Evolutionary conservation across 768 basidiomycete genomes (phyloP).

Genomic region (Tubosaeta sp.): DNA sequence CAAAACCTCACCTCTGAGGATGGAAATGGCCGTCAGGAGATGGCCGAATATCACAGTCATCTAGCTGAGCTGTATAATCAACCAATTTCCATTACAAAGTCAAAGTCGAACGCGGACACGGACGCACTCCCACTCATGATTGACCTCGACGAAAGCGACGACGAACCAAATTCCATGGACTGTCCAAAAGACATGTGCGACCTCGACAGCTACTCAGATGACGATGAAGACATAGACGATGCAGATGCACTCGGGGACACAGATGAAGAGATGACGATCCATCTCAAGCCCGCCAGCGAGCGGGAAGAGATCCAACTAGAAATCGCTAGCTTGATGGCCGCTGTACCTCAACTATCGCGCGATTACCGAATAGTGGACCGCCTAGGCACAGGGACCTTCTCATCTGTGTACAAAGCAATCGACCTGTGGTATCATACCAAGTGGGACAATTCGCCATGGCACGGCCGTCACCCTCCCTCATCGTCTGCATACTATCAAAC

Average conservation of each 20-base stretch:
- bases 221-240: constrained; percentile 35
- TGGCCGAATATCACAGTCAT: constrained; percentile 49
- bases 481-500: constrained; percentile 70
- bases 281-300: constrained; percentile 59
- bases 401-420: constrained; percentile 97
- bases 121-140: constrained; percentile 31
- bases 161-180: constrained; percentile 32
- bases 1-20: constrained; percentile 48
- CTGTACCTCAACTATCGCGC: constrained; percentile 59
- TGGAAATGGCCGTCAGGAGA: constrained; percentile 38
- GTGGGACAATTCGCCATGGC: constrained; percentile 75
- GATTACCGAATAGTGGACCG: constrained; percentile 84
- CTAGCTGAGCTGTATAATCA: constrained; percentile 40
- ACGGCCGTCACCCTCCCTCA: constrained; percentile 53
- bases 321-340: constrained; percentile 62
- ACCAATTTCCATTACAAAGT: constrained; percentile 17
- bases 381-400: constrained; percentile 96
- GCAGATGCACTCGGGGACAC: constrained; percentile 34
- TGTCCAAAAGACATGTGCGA: constrained; percentile 37
- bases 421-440: constrained; percentile 72
- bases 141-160: constrained; percentile 48
- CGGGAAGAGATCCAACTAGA: constrained; percentile 71
- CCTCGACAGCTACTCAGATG: constrained; percentile 29
- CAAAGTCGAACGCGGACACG: constrained; percentile 19
- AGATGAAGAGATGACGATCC: constrained; percentile 61